Evolutionary conservation across 2,329 filamentous ascomycete genomes (phyloP), one percentile per base, ranked within the genome.

Genomic region (Exophiala calicioides): DNA sequence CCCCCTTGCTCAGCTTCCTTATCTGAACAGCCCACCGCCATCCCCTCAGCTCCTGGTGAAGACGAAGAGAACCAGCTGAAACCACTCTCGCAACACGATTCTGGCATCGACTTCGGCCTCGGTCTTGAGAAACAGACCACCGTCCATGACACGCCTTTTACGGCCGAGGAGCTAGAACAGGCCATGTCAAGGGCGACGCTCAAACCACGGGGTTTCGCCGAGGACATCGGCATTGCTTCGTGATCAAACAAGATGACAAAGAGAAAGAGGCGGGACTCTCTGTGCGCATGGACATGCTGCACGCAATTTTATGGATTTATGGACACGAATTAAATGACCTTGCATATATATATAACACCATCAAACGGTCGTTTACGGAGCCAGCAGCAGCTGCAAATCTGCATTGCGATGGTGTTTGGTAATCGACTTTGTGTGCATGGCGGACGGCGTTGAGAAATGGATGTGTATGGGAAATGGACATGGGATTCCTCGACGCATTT

Each of bases 181-280:
- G 58, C 58, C 15, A 58, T 60, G 56, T 49, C 53, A 9, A 35
- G 43, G 30, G 58, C 55, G 9, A 50, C 55, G 3, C 15, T 60
- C 20, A 52, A 43, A 12, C 37, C 18, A 12, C 44, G 45, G 30
- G 19, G 20, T 12, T 53, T 45, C 37, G 24, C 37, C 8, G n/a
- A 38, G 20, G 29, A 36, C 12, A 33, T 39, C 8, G 44, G 44
- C 5, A 16, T 47, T 33, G 43, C 39, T 26, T 44, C 39, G 35
- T 44, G 33, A 47, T 37, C 20, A 40, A 15, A n/a, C 13, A 3
- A 10, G 19, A 15, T 12, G 31, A 18, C 20, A 33, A 33, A 33
- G 6, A 15, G 6, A 18, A 33, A 33, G 20, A 18, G 13, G 4
- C 12, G 29, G 29, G n/a, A 16, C 15, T 33, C 7, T 18, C 15